Evolutionary conservation across 1,139 yeast species (phyloP).

Genomic region (Sporopachydermia cereana): DNA sequence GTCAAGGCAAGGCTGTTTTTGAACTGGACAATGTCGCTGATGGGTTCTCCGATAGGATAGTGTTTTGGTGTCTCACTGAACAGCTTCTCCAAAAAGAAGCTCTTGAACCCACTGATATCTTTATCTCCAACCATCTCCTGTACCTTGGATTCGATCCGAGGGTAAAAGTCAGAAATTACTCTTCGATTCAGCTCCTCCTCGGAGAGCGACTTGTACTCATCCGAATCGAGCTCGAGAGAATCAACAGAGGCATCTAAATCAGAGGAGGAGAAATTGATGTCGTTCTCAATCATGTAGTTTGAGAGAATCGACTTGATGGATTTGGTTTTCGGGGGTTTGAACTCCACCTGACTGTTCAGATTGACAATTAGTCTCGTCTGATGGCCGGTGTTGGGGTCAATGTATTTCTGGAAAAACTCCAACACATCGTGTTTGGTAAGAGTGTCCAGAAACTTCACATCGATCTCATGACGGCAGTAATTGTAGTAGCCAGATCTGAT

Average conservation of each 20-base stretch:
- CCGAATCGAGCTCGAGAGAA: not conserved
- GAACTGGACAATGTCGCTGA: conserved; percentile 18
- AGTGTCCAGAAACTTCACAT: conserved; percentile 42
- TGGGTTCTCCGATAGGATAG: conserved; percentile 12
- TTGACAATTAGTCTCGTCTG: conserved; percentile 46
- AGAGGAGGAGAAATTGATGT: conserved; percentile 2
- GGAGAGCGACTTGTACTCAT: conserved; percentile 7
- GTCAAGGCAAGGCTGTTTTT: conserved; percentile 20
- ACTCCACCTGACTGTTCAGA: conserved; percentile 44
- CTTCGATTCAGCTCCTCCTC: conserved; percentile 7
- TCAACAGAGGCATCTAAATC: conserved; percentile 6
- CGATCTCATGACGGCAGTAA: conserved; percentile 45
- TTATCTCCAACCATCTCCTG: conserved; percentile 15
- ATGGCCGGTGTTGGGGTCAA: conserved; percentile 31
- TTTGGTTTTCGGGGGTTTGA: conserved; percentile 8
- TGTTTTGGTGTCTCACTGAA: conserved; percentile 8
- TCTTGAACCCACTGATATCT: conserved; percentile 10
- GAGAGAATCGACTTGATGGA: conserved; percentile 2
- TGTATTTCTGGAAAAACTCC: conserved; percentile 38
- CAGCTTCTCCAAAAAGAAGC: conserved; percentile 7
- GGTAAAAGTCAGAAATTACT: conserved; percentile 2
- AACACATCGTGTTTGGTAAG: conserved; percentile 48
- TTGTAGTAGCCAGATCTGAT: conserved; percentile 72
- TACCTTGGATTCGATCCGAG: not conserved
- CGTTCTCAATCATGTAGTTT: not conserved